Base-by-base conservation (phyloP, 768 basidiomycete species). In the Mycena alexandri region DNA sequence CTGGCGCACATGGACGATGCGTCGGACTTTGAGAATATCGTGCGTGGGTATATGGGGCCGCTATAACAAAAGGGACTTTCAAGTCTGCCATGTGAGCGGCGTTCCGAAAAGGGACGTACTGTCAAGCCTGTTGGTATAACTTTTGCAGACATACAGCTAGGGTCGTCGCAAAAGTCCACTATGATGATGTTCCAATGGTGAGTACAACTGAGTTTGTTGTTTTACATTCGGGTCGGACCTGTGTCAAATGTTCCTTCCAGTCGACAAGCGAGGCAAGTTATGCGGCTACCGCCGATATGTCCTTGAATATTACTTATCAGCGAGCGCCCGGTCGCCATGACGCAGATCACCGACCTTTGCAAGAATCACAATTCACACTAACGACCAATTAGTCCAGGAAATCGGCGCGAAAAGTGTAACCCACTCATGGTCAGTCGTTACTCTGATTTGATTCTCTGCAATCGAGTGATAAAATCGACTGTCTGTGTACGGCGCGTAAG, bases 211-310 rank as follows among this genome's bases (percentile, higher is more conserved):
- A 7, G 36, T 41, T 47, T n/a, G 13, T n/a, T n/a, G 21, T 8
- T 22, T 3, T 4, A n/a, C 7, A 0, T 9, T 14, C 16, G 13
- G 24, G 42, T 13, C 62, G 36, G 42, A 63, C 62, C 46, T 17
- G 73, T 75, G 43, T 72, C 71, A 12, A 70, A 72, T 0, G 63
- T 72, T 17, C 46, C 64, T 56, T 69, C 69, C 1, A 69, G 44
- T 19, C 68, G 67, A 54, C 79, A 80, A 53, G 75, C 75, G 25
- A 80, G 63, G 51, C 79, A 80, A 24, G 77, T 66, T 17, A 79
- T 56, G 4, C 78, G 75, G 21, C 74, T 36, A 16, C 78, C 78
- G 16, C 75, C 77, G 6, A 78, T 76, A 22, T 41, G 53, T 7
- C 76, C 75, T 25, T 60, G 54, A 77, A 79, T 14, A n/a, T n/a